Percentiles rank a stretch among this genome's conserved stretches.
These are phyloP conservation scores for Penicillium crustosum DNA, from an alignment of 2,329 filamentous ascomycete genomes.

Conservation along the genomic window DNA sequence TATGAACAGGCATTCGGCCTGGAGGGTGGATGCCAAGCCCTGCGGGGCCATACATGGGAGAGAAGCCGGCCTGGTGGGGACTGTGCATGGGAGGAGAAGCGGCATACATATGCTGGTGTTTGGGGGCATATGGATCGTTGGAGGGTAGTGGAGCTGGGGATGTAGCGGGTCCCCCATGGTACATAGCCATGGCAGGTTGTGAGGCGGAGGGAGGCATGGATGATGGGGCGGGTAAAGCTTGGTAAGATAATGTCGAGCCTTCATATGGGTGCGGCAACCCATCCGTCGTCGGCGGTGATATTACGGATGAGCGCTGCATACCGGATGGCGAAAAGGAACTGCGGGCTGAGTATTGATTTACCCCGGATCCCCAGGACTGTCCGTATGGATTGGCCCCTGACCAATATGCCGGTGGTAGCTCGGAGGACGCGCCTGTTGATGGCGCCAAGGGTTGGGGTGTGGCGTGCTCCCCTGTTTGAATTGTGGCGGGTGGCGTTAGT, in stretches of 20 bases:
- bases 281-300: slow-evolving; percentile 62
- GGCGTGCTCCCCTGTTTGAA: slow-evolving; percentile 50
- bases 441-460: slow-evolving; percentile 53
- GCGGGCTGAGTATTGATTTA: slow-evolving; percentile 46
- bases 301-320: slow-evolving; percentile 53
- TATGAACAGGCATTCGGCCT: slow-evolving; percentile 56
- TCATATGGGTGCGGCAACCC: slow-evolving; percentile 69
- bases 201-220: slow-evolving; percentile 25
- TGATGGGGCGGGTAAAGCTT: slow-evolving; percentile 57
- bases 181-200: slow-evolving; percentile 48
- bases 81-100: slow-evolving; percentile 49
- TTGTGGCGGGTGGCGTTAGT: slow-evolving; percentile 61
- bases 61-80: slow-evolving; percentile 49
- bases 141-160: slow-evolving; percentile 55
- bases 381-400: slow-evolving; percentile 59
- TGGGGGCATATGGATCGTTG: slow-evolving; percentile 61
- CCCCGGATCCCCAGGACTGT: slow-evolving; percentile 46
- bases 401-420: slow-evolving; percentile 58
- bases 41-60: slow-evolving; percentile 42
- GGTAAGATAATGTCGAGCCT: slow-evolving; percentile 60
- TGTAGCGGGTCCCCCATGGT: slow-evolving; percentile 25
- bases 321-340: slow-evolving; percentile 60
- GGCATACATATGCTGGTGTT: slow-evolving; percentile 49
- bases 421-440: slow-evolving; percentile 46
- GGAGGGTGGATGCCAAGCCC: slow-evolving; percentile 41